Evolutionary conservation across 495 filamentous ascomycete species (phyloP), one percentile per base, ranked within the genome.

Genomic region (Penicillium simplicissimum): DNA sequence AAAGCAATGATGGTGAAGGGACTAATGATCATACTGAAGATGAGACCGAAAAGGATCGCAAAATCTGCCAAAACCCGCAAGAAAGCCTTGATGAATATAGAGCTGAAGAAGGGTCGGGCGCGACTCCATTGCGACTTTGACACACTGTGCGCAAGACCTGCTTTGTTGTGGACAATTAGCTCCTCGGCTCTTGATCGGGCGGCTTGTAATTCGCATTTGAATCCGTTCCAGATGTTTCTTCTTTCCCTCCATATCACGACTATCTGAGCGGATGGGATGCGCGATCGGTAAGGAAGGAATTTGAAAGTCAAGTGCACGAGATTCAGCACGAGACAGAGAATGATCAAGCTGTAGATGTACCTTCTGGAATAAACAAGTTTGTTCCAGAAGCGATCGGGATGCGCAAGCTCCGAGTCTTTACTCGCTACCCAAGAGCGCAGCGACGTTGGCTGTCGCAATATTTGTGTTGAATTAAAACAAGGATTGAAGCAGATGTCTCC

Each of bases 1-100:
- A 76, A 76, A 0, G 70, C 74, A 13, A 74, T 60, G 2, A 69
- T 69, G 0, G 74, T 74, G 0, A 76, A 57, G 0, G 72, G 72
- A n/a, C 74, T 76, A 40, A 71, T 57, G 14, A 76, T 65, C 64
- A 76, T 71, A 48, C 74, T 76, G 23, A 76, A 72, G 0, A 71
- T 1, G 0, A 74, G 42, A 0, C 68, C 67, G 10, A 66, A 60
- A 0, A 76, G 60, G 15, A 73, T 70, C 0, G 31, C 47, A 14
- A 66, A 19, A 17, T 74, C 74, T 0, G 59, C 47, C 2, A 64
- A 0, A 0, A 67, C 52, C 9, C 62, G 66, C 4, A 69, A 7
- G 25, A 64, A 64, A 0, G 57, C 57, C 8, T 58, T 65, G 3
- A 65, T 23, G 19, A 65, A 63, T 6, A 48, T 58, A 3, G 60